A percentile compares a stretch with the other conserved stretches of the same genome.
Evolutionary conservation across 768 basidiomycete species (phyloP).

Genomic region (Rhodosporidiobolus sp.): DNA sequence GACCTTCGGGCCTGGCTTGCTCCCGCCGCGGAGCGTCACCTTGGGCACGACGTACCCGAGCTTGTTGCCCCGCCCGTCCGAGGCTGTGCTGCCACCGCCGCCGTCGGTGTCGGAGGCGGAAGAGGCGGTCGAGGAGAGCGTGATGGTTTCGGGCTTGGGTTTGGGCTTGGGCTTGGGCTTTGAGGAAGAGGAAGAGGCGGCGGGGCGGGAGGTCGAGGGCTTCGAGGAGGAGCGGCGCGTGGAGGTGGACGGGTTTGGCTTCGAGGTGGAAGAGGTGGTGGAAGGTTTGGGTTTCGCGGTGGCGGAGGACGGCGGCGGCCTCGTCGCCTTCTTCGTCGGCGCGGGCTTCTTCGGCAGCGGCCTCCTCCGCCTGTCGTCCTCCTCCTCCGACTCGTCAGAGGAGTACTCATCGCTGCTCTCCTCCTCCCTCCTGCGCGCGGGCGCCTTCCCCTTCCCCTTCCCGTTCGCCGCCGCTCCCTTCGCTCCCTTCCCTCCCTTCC

Average conservation of each 20-base stretch:
- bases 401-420: conserved; percentile 11
- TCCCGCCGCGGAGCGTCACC: conserved; percentile 16
- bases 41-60: conserved; percentile 30
- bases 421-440: conserved; percentile 36
- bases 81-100: too few species aligned
- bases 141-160: conserved; percentile 12
- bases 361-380: not conserved
- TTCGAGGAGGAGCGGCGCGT: too few species aligned
- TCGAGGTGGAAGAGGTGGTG: too few species aligned
- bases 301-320: not conserved
- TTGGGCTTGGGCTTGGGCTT: not conserved
- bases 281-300: not conserved
- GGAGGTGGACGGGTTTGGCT: too few species aligned
- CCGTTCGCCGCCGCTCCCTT: conserved; percentile 42
- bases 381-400: conserved; percentile 2
- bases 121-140: conserved; percentile 16
- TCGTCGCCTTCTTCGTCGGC: not conserved
- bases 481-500: conserved; percentile 45
- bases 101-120: conserved; percentile 5
- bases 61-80: conserved; percentile 26
- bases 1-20: not conserved
- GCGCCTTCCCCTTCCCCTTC: conserved; percentile 34
- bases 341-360: not conserved
- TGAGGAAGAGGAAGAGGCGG: not conserved
- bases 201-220: too few species aligned